Conservation (phyloP, 2,329 filamentous ascomycete species). For the Aotearoamyces nothofagi region DNA sequence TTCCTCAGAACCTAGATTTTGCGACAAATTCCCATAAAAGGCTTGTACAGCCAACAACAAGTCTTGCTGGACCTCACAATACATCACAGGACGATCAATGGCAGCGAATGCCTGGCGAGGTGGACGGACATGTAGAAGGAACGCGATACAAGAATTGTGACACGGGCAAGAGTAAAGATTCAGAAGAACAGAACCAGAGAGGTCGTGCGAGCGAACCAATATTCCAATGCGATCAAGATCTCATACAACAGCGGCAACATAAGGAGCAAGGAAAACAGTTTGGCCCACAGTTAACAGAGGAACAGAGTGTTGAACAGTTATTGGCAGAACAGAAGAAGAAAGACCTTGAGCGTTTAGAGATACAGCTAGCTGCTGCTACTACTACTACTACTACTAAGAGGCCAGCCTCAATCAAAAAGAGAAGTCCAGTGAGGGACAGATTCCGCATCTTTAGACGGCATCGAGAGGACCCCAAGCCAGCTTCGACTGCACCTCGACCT, state of each 20-base stretch:
- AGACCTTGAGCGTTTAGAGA: constrained; percentile 18
- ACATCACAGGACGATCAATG: background rate
- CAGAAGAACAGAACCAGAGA: too few relatives aligned
- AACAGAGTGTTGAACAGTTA: constrained; percentile 10
- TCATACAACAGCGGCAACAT: constrained; percentile 2
- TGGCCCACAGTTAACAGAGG: constrained; percentile 7
- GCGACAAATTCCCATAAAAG: constrained; percentile 7
- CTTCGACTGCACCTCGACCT: constrained; percentile 7
- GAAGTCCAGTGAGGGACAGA: too few relatives aligned
- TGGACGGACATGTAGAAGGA: too few relatives aligned
- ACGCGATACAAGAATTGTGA: too few relatives aligned
- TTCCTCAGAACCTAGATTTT: too few relatives aligned
- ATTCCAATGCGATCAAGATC: too few relatives aligned
- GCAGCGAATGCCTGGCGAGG: too few relatives aligned
- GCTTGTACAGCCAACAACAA: background rate
- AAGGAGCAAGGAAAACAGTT: constrained; percentile 6
- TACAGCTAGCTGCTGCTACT: constrained; percentile 15
- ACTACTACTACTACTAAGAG: constrained; percentile 5
- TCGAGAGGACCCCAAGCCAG: constrained; percentile 8
- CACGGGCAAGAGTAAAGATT: too few relatives aligned
- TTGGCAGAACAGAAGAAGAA: constrained; percentile 18
- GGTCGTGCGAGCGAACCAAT: too few relatives aligned
- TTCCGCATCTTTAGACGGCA: constrained; percentile 18
- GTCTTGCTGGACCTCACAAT: background rate
- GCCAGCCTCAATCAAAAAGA: constrained; percentile 8